Percentiles rank a stretch among this genome's conserved stretches.
Evolutionary conservation across 1,139 yeast genomes (phyloP).

Genomic region (Diutina ranongensis): DNA sequence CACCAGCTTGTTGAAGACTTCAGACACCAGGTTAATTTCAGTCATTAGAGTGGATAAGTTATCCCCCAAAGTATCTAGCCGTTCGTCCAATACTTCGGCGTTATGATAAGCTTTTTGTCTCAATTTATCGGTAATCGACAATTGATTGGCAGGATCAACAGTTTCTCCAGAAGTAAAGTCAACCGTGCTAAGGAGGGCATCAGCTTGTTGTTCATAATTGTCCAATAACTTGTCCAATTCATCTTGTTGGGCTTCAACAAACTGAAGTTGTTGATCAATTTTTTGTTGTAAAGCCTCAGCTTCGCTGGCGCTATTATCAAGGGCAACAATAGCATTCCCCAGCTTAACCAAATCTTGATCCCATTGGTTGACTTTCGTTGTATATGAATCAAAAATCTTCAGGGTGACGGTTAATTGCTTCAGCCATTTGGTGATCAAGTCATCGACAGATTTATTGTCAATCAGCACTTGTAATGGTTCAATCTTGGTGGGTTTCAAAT

Average conservation of each 20-base stretch:
- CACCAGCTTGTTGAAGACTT: constrained; percentile 56
- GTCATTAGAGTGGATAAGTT: constrained; percentile 66
- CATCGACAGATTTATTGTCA: constrained; percentile 87
- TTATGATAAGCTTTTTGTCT: constrained; percentile 83
- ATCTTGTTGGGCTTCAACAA: constrained; percentile 85
- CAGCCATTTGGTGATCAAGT: constrained; percentile 88
- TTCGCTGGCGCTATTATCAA: constrained; percentile 66
- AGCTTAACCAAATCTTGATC: constrained; percentile 55
- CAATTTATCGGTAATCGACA: constrained; percentile 60
- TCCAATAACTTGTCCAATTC: constrained; percentile 77
- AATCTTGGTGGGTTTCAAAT: constrained; percentile 25
- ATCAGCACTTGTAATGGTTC: constrained; percentile 67
- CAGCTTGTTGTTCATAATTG: constrained; percentile 81
- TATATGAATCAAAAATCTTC: constrained; percentile 47
- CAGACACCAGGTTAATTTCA: constrained; percentile 82
- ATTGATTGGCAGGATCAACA: constrained; percentile 10
- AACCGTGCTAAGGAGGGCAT: constrained; percentile 36
- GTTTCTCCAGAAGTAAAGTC: constrained; percentile 17
- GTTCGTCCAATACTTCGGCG: constrained; percentile 79
- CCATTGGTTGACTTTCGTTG: constrained; percentile 11
- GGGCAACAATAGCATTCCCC: constrained; percentile 71
- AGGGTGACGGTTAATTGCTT: constrained; percentile 68
- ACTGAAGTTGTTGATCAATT: constrained; percentile 77
- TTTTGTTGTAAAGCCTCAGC: constrained; percentile 81
- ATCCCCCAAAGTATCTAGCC: constrained; percentile 64